Evolutionary conservation across 257 asterid genomes (phyloP).

Genomic region (Ilex aquifolium): DNA sequence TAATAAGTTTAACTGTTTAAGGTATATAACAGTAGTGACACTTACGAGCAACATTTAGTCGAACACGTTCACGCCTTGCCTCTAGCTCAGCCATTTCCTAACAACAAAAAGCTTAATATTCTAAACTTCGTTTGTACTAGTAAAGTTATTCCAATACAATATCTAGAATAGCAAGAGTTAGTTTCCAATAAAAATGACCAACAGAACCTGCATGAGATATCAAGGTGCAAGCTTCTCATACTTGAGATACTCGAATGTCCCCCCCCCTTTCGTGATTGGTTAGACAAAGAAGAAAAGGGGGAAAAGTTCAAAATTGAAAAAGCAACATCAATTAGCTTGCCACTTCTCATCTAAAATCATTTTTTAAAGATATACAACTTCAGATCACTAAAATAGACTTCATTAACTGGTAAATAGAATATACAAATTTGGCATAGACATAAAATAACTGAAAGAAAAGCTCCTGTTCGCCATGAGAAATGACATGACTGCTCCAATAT

Average conservation of each 20-base stretch:
- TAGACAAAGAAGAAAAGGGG: background rate
- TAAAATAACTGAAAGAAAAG: background rate
- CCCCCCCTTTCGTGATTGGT: no score
- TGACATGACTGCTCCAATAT: no score
- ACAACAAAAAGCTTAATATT: constrained; percentile 18
- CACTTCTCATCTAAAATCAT: background rate
- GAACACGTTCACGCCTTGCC: constrained; percentile 81
- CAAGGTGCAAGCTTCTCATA: background rate
- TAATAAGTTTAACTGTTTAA: background rate
- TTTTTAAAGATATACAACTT: background rate
- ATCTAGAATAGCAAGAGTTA: background rate
- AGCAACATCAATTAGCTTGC: background rate
- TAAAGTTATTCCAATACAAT: background rate
- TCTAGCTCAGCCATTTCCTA: constrained; percentile 94
- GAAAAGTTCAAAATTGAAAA: background rate
- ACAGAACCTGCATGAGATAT: background rate
- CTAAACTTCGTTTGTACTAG: background rate
- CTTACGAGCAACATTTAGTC: constrained; percentile 84
- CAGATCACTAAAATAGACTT: background rate
- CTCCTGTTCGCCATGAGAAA: no score
- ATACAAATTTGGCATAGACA: background rate
- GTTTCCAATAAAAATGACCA: background rate
- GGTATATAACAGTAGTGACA: constrained; percentile 9
- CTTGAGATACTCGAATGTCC: no score
- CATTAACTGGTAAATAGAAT: background rate